Evolutionary conservation across 805 yeast species (phyloP), one percentile per base, ranked within the genome.

Genomic region (Candida vaughaniae): DNA sequence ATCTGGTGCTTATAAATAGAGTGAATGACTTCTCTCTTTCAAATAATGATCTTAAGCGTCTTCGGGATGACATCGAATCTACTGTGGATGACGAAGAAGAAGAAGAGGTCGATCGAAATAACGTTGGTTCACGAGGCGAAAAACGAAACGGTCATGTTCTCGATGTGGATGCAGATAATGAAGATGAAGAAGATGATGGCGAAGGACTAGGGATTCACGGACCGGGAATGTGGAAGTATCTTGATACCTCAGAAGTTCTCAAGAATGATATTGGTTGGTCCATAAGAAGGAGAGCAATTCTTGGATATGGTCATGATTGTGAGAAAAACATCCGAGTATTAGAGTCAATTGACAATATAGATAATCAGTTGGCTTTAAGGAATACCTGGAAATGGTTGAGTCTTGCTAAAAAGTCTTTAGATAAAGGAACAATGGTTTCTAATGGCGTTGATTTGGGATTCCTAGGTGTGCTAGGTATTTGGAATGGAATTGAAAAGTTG

Each of bases 381-480:
- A 82, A 86, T 48, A 83, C 95, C 0, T 91, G 98, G 98, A 80
- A 83, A 53, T 91, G 98, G 98, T 62, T 91, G 22, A 75, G 78
- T 1, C 75, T 85, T 34, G 87, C 95, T 0, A 73, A 77, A 36
- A 77, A 75, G 28, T 71, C 85, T 1, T 78, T 79, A 3, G 73
- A 72, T 14, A 75, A 80, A 33, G 83, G 86, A 0, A 66, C 82
- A 1, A 82, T 86, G 84, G 66, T 77, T 3, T 72, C 83, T 4
- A 80, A 78, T 16, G 81, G 77, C 12, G 64, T 87, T 25, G 96
- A 91, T 53, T 69, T 91, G 22, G 90, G 95, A 1, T 89, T 77
- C 55, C 82, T 85, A 46, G 99, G 99, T 5, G 95, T 91, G 3
- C 60, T 80, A 18, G 95, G 95, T 7, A 78, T 91, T 23, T 91